Evolutionary conservation across 1,284 basidiomycete genomes (phyloP), one percentile per base, ranked within the genome.

Genomic region (Papiliotrema terrestris): DNA sequence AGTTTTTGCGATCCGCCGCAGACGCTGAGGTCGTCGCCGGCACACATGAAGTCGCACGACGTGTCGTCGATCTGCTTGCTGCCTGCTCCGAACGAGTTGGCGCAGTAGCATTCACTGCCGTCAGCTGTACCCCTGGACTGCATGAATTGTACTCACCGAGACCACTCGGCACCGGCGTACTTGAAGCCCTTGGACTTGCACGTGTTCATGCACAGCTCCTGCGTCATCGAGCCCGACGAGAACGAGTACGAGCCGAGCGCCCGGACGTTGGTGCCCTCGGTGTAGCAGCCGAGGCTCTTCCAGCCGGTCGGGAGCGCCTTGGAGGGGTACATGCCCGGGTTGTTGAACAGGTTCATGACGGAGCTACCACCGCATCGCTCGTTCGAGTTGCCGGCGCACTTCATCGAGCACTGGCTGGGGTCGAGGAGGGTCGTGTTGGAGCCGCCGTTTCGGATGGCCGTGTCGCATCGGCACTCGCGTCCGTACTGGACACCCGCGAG

Each of bases 261-360:
- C 44, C 71, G 60, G 11, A 67, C 67, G 38, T 25, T 50, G 4
- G 65, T 53, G 5, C 56, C 64, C 48, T 75, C 71, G 32, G 66
- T 59, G 43, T 71, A 65, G 63, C 74, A 76, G 2, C 74, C 74
- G 9, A 59, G 53, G 20, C 61, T 57, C 2, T 53, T 51, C 59
- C 61, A 75, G 3, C 72, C 71, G 25, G 64, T 38, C 1, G 72
- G 65, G 23, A 72, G 57, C 14, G 55, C 45, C 9, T 58, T 44
- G 39, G 36, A 76, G 2, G 80, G 74, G 59, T 80, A 79, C 48
- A 82, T 67, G 2, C 77, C 73, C 1, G 80, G 78, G 60, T 80
- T 82, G 69, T 79, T 80, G 75, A 80, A 79, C 15, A 81, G 67
- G 29, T 79, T 80, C 60, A 83, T 50, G 17, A 59, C 59, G 5